Evolutionary conservation across 106 monocot genomes (phyloP), one percentile per base, ranked within the genome.

Genomic region (Narthecium ossifragum): DNA sequence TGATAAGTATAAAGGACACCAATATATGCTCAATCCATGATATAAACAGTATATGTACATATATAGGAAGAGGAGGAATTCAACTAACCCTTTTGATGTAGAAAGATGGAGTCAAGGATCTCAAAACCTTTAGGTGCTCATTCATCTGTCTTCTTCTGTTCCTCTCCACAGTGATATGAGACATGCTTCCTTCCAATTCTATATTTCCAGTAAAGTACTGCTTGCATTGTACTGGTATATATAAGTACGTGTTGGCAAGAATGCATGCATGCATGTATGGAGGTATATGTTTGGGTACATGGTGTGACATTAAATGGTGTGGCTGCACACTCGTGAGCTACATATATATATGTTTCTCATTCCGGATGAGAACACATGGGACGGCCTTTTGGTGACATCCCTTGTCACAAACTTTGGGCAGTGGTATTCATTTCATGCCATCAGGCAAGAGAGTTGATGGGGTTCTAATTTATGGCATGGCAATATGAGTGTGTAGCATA

Each of bases 161-260:
- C 43, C 92, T 83, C 78, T 92, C 92, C 20, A 92, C 87, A 0
- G 84, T 70, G 24, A 92, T 92, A 49, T 92, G 92, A 46, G 87
- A 74, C 74, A 80, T 92, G 48, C 30, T 62, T 13, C 40, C 50
- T 28, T 2, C 28, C n/a, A n/a, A n/a, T n/a, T n/a, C n/a, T n/a
- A n/a, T n/a, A n/a, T n/a, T n/a, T 55, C 15, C 54, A 14, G 2
- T 4, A 32, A 27, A 9, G 23, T 4, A 30, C 8, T 55, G 27
- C 28, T 15, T 15, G 28, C 27, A 2, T 4, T 55, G 28, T 55
- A 3, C 0, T 7, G 1, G 14, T 55, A 55, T 55, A 31, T 55
- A 31, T 29, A 55, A 4, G 18, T 29, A 55, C 2, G 12, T 14
- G 10, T 30, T 30, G 1, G 18, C 18, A 6, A 10, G 18, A 10